Percentiles rank a stretch among this genome's conserved stretches.
Evolutionary conservation across 371 early-diverging fungal species (phyloP).

Genomic region (Blakeslea trispora): DNA sequence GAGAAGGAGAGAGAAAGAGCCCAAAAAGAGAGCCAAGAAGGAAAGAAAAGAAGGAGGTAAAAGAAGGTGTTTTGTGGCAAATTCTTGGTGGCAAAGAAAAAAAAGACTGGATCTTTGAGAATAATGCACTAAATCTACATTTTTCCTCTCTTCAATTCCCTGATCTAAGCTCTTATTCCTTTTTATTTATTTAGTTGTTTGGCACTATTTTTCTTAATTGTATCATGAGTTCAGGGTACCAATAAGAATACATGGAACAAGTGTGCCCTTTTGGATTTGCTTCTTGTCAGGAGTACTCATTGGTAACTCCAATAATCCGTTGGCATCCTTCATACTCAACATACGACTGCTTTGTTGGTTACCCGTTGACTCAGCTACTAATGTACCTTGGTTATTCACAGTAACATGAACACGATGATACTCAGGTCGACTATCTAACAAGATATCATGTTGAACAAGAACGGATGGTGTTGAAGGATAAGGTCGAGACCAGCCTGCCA

Average conservation of each 20-base stretch:
- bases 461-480: constrained; percentile 58
- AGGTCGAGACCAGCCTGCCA: constrained; percentile 63
- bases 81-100: too few species aligned
- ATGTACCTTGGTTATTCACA: constrained; percentile 15
- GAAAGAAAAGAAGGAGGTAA: background rate
- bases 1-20: too few species aligned
- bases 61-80: background rate
- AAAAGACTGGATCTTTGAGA: too few species aligned
- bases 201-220: constrained; percentile 1
- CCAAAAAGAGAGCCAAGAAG: too few species aligned
- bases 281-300: constrained; percentile 29
- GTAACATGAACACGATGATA: constrained; percentile 72
- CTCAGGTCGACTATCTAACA: constrained; percentile 84
- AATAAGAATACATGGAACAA: constrained; percentile 39
- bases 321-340: constrained; percentile 77
- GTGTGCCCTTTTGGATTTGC: constrained; percentile 24
- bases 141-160: too few species aligned
- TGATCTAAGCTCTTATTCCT: too few species aligned
- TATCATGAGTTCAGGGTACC: constrained; percentile 24
- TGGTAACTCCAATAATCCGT: constrained; percentile 76
- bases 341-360: constrained; percentile 82
- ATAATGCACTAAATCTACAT: too few species aligned
- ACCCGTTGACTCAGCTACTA: constrained; percentile 71
- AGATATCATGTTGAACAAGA: constrained; percentile 62
- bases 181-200: background rate